Base-by-base conservation (phyloP, 2,329 filamentous ascomycete species). In the Tolypocladium pustulatum region DNA sequence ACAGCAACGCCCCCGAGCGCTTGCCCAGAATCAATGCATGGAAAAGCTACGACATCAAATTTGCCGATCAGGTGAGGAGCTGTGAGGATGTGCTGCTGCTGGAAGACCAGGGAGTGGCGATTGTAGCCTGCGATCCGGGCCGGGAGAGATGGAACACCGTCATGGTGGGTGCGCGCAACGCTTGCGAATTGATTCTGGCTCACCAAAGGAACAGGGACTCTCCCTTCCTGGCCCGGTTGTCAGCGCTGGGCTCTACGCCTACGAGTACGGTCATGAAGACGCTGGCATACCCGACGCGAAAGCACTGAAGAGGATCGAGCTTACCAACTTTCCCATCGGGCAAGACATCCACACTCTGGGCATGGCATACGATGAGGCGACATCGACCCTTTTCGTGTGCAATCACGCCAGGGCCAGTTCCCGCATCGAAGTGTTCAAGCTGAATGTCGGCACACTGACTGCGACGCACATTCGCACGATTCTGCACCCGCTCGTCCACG, bases 331-430 rank as follows among this genome's bases (percentile, higher is more conserved):
- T 30, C 65, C 65, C 8, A 59, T 66, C 43, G 65, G 63, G 5
- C 57, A 67, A n/a, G 72, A 76, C 54, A 70, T 77, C 20, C 76
- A 75, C 61, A 72, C 73, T 0, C 59, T 78, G 1, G 76, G 76
- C 5, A 60, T 78, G 54, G 73, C 70, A 0, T 75, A 68, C 53
- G 66, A 78, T 43, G 67, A 68, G 55, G 43, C 64, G 2, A 68
- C 71, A 0, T 70, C 67, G 0, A 72, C 69, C 0, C 64, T 78
- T 0, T 73, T 74, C 36, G 70, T 73, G 4, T 63, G 67, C 0
- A 78, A 71, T 63, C 74, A 77, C 55, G 69, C 69, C 20, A 63
- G 65, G 4, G 68, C 67, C 12, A 69, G 71, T 12, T 62, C 73
- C 4, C 65, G 69, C 0, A 68, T 78, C 37, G 76, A 78, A 51